These are phyloP conservation scores for Chlorencoelia australis DNA, from an alignment of 2,329 filamentous ascomycete species.

Conservation along the genomic window DNA sequence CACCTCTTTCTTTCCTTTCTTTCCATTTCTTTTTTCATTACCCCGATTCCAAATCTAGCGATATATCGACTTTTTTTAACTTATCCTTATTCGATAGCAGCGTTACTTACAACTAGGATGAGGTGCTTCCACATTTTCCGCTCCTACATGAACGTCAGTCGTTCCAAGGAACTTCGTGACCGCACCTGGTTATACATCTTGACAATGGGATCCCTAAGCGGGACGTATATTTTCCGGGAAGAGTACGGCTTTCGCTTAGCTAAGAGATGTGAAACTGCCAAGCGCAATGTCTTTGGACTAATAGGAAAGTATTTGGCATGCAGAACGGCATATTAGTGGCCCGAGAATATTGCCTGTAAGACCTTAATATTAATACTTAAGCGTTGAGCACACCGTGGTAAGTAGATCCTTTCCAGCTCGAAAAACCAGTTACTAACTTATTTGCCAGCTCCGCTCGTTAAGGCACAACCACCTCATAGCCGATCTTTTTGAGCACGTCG, in stretches of 20 bases:
- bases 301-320: conserved; percentile 5
- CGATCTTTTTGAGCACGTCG: background rate
- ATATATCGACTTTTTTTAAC: conserved; percentile 1
- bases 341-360: conserved; percentile 7
- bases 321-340: conserved; percentile 3
- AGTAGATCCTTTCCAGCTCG: conserved; percentile 1
- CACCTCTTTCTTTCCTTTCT: background rate
- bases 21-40: background rate
- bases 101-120: background rate
- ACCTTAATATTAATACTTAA: conserved; percentile 4
- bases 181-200: conserved; percentile 1
- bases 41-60: background rate
- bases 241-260: background rate
- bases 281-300: conserved; percentile 5
- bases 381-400: conserved; percentile 5
- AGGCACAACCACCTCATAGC: conserved; percentile 6
- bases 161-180: conserved; percentile 3
- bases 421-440: conserved; percentile 3
- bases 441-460: too few relatives aligned
- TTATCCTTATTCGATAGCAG: background rate
- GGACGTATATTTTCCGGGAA: conserved; percentile 1
- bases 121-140: background rate
- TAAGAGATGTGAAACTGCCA: conserved; percentile 5
- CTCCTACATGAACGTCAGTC: background rate
- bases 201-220: background rate